Conservation (phyloP, 2,329 filamentous ascomycete species). For the Alternaria conjuncta region DNA sequence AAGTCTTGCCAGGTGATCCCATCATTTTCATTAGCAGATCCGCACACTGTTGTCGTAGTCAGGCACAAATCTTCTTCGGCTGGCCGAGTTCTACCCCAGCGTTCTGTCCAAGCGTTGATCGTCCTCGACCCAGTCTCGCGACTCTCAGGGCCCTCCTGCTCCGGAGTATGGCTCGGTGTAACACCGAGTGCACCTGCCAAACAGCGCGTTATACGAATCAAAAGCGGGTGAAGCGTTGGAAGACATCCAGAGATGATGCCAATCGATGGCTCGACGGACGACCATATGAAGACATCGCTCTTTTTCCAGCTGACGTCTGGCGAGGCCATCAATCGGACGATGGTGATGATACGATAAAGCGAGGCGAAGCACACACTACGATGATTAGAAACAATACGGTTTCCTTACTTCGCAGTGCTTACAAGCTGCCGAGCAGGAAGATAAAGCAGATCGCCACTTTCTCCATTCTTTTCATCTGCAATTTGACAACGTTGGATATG, state of each 20-base stretch:
- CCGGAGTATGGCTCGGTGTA: background rate
- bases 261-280: constrained; percentile 29
- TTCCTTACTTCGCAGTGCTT: background rate
- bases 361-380: constrained; percentile 26
- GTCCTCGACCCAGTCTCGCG: background rate
- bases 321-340: constrained; percentile 20
- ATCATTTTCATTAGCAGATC: background rate
- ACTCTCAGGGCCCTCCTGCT: background rate
- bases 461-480: constrained; percentile 24
- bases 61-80: background rate
- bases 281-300: constrained; percentile 37
- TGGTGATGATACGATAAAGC: constrained; percentile 34
- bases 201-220: background rate
- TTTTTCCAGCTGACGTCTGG: constrained; percentile 35
- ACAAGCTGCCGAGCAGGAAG: constrained; percentile 35
- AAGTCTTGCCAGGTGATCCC: background rate
- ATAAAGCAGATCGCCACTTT: constrained; percentile 32
- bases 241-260: constrained; percentile 31
- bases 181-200: background rate
- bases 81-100: background rate
- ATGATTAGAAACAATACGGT: background rate
- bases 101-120: background rate
- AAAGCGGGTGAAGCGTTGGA: background rate
- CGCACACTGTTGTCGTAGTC: constrained; percentile 10
- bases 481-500: constrained; percentile 7